Conservation (phyloP, 352 stramenopile genomes). For the Phytophthora pistaciae region DNA sequence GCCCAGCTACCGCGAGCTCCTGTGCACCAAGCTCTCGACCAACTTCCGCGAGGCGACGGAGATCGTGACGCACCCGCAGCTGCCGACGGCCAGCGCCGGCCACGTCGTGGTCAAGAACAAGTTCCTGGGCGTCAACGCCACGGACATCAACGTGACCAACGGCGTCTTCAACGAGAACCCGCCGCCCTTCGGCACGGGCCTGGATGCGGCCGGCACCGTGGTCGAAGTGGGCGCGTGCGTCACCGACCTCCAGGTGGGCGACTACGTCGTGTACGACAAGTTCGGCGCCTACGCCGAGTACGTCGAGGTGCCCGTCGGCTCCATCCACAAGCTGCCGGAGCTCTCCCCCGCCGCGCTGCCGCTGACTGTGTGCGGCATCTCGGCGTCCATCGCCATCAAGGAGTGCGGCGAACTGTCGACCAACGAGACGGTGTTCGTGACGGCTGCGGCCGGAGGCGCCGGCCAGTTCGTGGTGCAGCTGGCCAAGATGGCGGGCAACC, state of each 20-base stretch:
- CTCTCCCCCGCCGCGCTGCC: constrained; percentile 37
- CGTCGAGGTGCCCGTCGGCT: constrained; percentile 41
- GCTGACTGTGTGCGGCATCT: constrained; percentile 54
- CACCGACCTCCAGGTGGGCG: constrained; percentile 45
- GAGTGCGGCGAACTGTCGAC: constrained; percentile 54
- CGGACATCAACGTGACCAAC: constrained; percentile 66
- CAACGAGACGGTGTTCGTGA: constrained; percentile 67
- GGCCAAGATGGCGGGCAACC: constrained; percentile 76
- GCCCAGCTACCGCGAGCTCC: constrained; percentile 34
- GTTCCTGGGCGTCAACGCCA: constrained; percentile 57
- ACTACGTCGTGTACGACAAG: constrained; percentile 55
- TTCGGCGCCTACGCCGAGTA: constrained; percentile 49
- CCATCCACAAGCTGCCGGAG: constrained; percentile 39
- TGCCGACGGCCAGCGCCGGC: constrained; percentile 30
- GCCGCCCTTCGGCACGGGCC: constrained; percentile 55
- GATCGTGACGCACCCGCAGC: constrained; percentile 37
- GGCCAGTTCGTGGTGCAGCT: constrained; percentile 85
- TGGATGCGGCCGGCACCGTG: constrained; percentile 54
- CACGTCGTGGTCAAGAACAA: constrained; percentile 47
- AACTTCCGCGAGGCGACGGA: constrained; percentile 49
- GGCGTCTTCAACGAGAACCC: constrained; percentile 48
- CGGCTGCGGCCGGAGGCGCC: constrained; percentile 68
- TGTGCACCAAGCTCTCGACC: constrained; percentile 47
- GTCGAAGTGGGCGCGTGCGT: constrained; percentile 46
- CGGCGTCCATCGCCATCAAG: constrained; percentile 58